Base-by-base conservation (phyloP, 495 filamentous ascomycete genomes). In the Penicillium maclennaniae region DNA sequence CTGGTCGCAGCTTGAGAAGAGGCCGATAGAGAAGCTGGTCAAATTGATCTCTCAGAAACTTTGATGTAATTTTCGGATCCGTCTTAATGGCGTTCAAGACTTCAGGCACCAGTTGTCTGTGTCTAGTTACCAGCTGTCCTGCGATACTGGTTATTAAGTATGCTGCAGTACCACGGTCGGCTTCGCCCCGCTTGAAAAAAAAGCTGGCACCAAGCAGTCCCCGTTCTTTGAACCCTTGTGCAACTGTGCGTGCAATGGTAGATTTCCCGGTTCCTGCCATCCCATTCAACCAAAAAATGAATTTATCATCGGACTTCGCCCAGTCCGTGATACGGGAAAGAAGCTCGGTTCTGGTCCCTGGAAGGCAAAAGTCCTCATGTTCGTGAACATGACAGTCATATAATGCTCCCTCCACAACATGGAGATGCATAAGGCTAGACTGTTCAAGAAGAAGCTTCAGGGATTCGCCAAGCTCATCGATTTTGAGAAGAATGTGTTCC, bases 21-120 rank as follows among this genome's bases (percentile, higher is more conserved):
- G 76, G 76, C 21, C 71, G 23, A 43, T 77, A 45, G 51, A 83
- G 55, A 3, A 84, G 69, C 56, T 75, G 65, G 5, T 77, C 58
- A 55, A 77, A 82, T 56, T 84, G 80, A 0, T 75, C 61, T 14
- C 43, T 42, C 7, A 79, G 47, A 12, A 65, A 51, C 58, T 79
- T 76, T 17, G 27, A 20, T 14, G 53, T 4, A 45, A 81, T 63
- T 7, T 54, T 49, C 4, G 66, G 55, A 52, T 79, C 56, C 6
- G 45, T 21, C 3, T 70, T 17, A 27, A 80, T 62, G 37, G 72
- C 10, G 28, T 58, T 3, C n/a, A n/a, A n/a, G n/a, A 79, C 14
- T 1, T 5, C 1, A 5, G 67, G 71, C 7, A 66, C 41, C 14
- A 28, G 45, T 5, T 40, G 46, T 2, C 67, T 55, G 7, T 82